phyloP scores from a whole-genome alignment of 2,329 filamentous ascomycete genomes.

The Ophiostoma ips region DNA sequence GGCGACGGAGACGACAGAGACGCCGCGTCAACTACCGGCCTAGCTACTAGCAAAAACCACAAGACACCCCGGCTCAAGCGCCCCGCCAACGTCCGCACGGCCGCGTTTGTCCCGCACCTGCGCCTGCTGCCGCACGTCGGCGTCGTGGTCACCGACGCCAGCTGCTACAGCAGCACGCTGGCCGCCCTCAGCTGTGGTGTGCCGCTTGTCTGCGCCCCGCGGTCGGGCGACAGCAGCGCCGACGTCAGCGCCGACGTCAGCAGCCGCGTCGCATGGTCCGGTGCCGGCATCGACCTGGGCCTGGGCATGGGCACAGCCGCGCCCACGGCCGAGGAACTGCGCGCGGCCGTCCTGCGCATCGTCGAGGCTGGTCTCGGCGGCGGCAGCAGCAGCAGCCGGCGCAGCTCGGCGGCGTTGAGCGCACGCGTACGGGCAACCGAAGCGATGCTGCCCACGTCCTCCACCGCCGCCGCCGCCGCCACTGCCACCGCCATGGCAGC shows the following conservation, averaged over 20 bases:
- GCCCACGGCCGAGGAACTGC: constrained; percentile 6
- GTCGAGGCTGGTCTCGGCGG: not conserved
- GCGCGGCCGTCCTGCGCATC: constrained; percentile 8
- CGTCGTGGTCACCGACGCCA: constrained; percentile 15
- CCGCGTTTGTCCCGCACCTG: constrained; percentile 12
- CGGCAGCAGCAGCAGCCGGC: not conserved
- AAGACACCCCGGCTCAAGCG: not conserved
- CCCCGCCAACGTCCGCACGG: constrained; percentile 9
- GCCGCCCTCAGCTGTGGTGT: constrained; percentile 14
- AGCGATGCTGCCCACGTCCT: too few relatives aligned
- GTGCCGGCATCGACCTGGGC: constrained; percentile 15
- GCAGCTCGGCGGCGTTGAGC: not conserved
- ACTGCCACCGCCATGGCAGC: not conserved
- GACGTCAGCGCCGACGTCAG: constrained; percentile 11
- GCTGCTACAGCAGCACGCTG: constrained; percentile 15
- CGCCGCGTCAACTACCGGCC: too few relatives aligned
- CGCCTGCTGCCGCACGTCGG: constrained; percentile 15
- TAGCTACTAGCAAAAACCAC: too few relatives aligned
- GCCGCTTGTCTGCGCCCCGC: constrained; percentile 14
- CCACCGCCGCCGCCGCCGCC: too few relatives aligned
- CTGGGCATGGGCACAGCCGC: constrained; percentile 12
- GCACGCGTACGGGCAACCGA: too few relatives aligned
- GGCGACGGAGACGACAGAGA: not conserved
- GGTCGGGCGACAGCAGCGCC: constrained; percentile 15
- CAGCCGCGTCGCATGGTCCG: constrained; percentile 14